Evolutionary conservation across 192 early-diverging fungal genomes (phyloP).

Genomic region (Linnemannia exigua): DNA sequence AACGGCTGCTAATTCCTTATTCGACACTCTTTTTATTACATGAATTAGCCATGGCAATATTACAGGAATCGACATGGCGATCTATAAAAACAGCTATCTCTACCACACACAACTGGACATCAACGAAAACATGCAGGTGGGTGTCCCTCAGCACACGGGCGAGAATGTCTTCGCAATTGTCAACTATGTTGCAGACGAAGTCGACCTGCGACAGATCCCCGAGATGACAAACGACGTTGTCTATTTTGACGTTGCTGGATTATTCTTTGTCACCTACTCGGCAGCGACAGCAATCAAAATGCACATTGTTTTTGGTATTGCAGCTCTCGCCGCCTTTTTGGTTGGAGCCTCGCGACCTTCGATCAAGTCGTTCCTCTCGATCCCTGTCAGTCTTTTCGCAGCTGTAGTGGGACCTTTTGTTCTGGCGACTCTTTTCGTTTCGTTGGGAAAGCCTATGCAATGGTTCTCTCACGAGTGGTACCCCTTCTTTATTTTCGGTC

Average conservation of each 20-base stretch:
- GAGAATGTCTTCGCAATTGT: slow-evolving; percentile 73
- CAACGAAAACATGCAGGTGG: slow-evolving; percentile 64
- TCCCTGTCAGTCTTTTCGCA: slow-evolving; percentile 30
- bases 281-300: slow-evolving; percentile 59
- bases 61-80: slow-evolving; percentile 75
- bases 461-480: slow-evolving; percentile 74
- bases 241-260: slow-evolving; percentile 75
- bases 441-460: slow-evolving; percentile 59
- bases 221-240: slow-evolving; percentile 64
- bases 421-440: slow-evolving; percentile 6
- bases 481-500: slow-evolving; percentile 63
- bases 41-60: slow-evolving; percentile 65
- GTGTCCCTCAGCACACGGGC: slow-evolving; percentile 77
- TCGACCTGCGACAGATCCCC: slow-evolving; percentile 55
- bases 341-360: slow-evolving; percentile 13
- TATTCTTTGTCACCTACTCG: slow-evolving; percentile 67
- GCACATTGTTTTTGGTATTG: slow-evolving; percentile 57
- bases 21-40: not conserved
- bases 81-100: slow-evolving; percentile 73
- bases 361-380: slow-evolving; percentile 20
- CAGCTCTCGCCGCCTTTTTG: slow-evolving; percentile 42
- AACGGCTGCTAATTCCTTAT: too few species aligned
- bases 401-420: slow-evolving; percentile 36
- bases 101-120: slow-evolving; percentile 81
- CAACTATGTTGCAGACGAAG: slow-evolving; percentile 61